Conservation (phyloP, 768 basidiomycete genomes). For the Boletus rex-veris region DNA sequence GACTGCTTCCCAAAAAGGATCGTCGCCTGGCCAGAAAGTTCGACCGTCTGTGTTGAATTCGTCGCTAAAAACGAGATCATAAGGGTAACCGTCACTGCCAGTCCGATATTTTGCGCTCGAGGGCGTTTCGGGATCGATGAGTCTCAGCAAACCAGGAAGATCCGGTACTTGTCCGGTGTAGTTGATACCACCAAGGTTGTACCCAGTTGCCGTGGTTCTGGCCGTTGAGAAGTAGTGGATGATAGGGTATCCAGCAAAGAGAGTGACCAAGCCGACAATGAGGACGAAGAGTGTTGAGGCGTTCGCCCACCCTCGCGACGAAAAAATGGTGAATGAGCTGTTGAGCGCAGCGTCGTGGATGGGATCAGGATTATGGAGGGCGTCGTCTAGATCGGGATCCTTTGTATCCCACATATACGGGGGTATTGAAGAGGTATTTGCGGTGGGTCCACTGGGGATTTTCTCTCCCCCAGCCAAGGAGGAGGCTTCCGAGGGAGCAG, state of each 20-base stretch:
- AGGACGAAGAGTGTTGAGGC: conserved; percentile 69
- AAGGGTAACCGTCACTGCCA: conserved; percentile 73
- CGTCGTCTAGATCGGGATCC: conserved; percentile 87
- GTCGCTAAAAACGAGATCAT: conserved; percentile 85
- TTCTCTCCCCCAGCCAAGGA: conserved; percentile 37
- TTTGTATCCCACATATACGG: conserved; percentile 72
- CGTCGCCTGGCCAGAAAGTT: conserved; percentile 80
- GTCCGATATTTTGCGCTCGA: conserved; percentile 48
- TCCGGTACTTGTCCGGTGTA: conserved; percentile 81
- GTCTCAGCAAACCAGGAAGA: conserved; percentile 58
- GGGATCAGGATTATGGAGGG: conserved; percentile 84
- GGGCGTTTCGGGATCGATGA: conserved; percentile 82
- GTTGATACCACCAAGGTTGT: conserved; percentile 85
- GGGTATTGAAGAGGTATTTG: conserved; percentile 61
- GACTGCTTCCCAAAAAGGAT: conserved; percentile 81
- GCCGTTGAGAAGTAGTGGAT: conserved; percentile 49
- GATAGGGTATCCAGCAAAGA: conserved; percentile 90
- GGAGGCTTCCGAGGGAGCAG: conserved; percentile 46
- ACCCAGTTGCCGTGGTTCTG: conserved; percentile 42
- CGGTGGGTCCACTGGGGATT: conserved; percentile 25
- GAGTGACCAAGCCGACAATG: conserved; percentile 60
- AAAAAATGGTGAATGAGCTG: conserved; percentile 67
- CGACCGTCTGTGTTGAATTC: conserved; percentile 74
- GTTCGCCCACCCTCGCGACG: conserved; percentile 81
- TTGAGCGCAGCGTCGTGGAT: conserved; percentile 61